Conservation (phyloP, 306 rosid genomes). For the Corylus americana region DNA sequence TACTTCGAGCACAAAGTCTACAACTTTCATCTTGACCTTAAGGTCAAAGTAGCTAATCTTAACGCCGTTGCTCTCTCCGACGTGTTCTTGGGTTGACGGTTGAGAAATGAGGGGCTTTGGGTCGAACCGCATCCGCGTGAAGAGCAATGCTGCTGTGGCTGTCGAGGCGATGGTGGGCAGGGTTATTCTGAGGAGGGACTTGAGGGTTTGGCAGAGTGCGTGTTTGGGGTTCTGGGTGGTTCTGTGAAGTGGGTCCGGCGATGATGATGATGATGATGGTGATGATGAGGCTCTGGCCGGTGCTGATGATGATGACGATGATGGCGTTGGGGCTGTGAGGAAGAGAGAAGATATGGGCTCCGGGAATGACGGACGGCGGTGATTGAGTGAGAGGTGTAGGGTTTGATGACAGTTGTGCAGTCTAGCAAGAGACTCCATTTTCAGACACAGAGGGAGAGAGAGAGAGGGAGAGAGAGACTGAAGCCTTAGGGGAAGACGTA, state of each 20-base stretch:
- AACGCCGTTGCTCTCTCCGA: neutral
- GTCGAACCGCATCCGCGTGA: neutral
- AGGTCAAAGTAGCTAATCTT: neutral
- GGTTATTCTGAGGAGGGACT: constrained; percentile 1
- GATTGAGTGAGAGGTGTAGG: neutral
- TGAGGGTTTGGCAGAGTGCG: neutral
- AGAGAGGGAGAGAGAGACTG: neutral
- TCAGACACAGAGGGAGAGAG: neutral
- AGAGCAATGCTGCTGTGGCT: constrained; percentile 1
- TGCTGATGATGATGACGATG: neutral
- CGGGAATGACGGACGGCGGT: neutral
- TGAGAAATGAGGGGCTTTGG: neutral
- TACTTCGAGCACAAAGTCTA: neutral
- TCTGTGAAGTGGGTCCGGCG: neutral
- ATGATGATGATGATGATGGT: neutral
- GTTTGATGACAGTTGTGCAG: neutral
- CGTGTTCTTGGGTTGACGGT: neutral
- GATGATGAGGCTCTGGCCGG: neutral
- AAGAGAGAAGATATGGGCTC: constrained; percentile 2
- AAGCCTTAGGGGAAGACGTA: neutral
- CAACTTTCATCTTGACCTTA: constrained; percentile 4
- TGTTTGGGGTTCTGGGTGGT: neutral
- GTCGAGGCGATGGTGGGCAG: constrained; percentile 1
- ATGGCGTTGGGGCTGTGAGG: neutral
- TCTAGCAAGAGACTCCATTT: constrained; percentile 5